Evolutionary conservation across 352 stramenopile species (phyloP), one percentile per base, ranked within the genome.

Genomic region (Phytophthora niederhauseri): DNA sequence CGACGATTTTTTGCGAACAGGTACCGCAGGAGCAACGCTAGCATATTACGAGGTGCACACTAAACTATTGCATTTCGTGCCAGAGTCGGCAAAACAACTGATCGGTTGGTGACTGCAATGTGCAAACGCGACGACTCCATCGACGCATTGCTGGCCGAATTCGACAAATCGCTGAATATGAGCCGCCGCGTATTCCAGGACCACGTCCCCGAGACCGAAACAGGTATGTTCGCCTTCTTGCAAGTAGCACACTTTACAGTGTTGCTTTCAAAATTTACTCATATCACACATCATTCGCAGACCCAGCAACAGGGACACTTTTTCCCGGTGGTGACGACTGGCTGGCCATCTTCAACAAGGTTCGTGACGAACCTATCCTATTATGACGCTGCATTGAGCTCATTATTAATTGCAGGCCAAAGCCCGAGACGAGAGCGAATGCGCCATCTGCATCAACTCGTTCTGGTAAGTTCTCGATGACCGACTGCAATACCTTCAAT

Each of bases 401-500:
- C n/a, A n/a, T n/a, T n/a, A n/a, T n/a, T n/a, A 50, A 17, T 12
- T 24, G n/a, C 43, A 91, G 84, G 82, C 84, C 2, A 64, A 64
- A 11, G 63, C 52, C 4, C 77, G 84, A 6, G 75, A 78, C 22
- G 87, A 92, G 51, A 62, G 46, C 11, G 89, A 96, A 56, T 96
- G 89, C 28, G 81, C 89, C 17, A 96, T 96, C 59, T 96, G 89
- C 66, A 86, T 95, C 68, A 91, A 90, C 57, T 34, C 72, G 1
- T 89, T 94, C 68, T 73, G 74, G 85, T 94, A 66, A 20, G 63
- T 57, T 41, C 12, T 15, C 34, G 34, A 41, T 41, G 34, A 38
- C 31, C 31, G 9, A 38, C 9, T 41, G 6, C 11, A 41, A 11
- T 41, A 24, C 28, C 28, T 15, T 63, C 3, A n/a, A 53, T 20